Evolutionary conservation across 2,329 filamentous ascomycete species (phyloP), one percentile per base, ranked within the genome.

Genomic region (Fusarium sp.): DNA sequence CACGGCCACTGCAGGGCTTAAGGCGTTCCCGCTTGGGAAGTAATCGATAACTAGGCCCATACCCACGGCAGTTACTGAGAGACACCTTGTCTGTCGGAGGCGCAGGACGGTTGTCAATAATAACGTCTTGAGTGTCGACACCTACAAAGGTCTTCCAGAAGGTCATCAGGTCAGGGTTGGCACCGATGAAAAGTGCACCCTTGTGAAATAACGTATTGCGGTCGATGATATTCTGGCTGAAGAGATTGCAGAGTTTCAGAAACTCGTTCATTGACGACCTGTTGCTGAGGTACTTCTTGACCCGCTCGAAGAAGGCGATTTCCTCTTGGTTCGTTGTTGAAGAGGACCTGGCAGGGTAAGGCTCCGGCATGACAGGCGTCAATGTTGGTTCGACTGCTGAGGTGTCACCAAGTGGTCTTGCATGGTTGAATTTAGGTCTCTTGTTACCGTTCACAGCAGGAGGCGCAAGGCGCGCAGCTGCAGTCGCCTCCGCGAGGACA

Each of bases 241-340:
- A 99, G 30, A 99, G 86, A 73, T 98, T 99, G 84, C 95, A 96
- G 9, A 99, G 88, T 83, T 99, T 99, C 69, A 99, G 82, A 80
- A 99, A 99, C 79, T 99, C 96, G 74, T 93, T 94, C 86, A 97
- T 97, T 4, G 91, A 91, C 58, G 93, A 92, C 78, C 97, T 92
- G 79, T 98, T 98, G 65, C 91, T 90, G 61, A 99, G 93, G 75
- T 91, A 95, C 81, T 99, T 99, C 86, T 98, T 98, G 19, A 96
- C 94, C 10, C 94, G 91, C 66, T 99, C 96, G 74, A 99, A 99
- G 81, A 98, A 98, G 3, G 90, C 90, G 54, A 98, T 86, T 77
- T 98, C 95, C 61, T 98, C 95, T 56, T 90, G 87, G 25, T 88
- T 92, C 2, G 93, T 92, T n/a, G 90, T 89, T 11, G 90, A 84